These are phyloP conservation scores for Beauveria medogensis DNA, from an alignment of 2,329 filamentous ascomycete genomes.

Conservation along the genomic window DNA sequence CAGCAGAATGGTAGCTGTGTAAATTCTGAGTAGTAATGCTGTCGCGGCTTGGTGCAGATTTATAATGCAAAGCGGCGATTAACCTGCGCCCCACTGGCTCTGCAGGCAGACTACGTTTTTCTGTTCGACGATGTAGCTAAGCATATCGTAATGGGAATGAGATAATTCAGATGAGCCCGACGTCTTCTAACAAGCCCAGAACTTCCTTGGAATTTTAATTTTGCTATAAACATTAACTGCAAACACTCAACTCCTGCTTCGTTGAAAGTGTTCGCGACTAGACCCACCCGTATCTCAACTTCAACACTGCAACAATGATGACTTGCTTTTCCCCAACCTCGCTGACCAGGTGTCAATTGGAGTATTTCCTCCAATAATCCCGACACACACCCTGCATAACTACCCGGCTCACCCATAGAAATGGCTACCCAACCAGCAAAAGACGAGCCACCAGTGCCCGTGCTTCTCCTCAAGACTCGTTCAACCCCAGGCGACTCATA, in stretches of 20 bases:
- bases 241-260: not conserved
- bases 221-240: no score
- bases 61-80: not conserved
- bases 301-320: not conserved
- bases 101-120: not conserved
- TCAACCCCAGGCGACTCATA: conserved; percentile 66
- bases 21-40: not conserved
- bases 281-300: not conserved
- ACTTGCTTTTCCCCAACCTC: not conserved
- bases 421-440: not conserved
- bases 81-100: not conserved
- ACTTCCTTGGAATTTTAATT: not conserved
- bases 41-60: not conserved
- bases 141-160: no score
- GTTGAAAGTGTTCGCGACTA: not conserved
- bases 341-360: no score
- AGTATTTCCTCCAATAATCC: no score
- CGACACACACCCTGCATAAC: no score
- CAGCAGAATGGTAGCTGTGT: not conserved
- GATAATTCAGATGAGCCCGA: not conserved
- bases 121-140: not conserved
- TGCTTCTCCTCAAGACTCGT: conserved; percentile 71
- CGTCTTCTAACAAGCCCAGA: no score
- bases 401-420: not conserved
- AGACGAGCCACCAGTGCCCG: conserved; percentile 11